phyloP scores from a whole-genome alignment of 2,329 filamentous ascomycete species.

The Aspergillus calidoustus region DNA sequence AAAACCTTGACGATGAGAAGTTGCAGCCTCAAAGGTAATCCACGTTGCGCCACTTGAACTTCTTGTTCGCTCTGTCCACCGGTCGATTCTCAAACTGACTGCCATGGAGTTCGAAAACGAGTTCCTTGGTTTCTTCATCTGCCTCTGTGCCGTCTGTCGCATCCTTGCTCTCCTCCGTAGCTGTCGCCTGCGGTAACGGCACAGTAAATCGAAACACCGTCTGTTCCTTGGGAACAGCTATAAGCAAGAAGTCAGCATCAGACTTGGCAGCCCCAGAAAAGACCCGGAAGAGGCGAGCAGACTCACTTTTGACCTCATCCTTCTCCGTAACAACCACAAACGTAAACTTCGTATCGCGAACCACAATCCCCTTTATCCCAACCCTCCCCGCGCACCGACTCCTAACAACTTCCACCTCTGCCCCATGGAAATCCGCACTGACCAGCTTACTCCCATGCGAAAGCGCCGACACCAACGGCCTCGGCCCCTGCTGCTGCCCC shows the following conservation, averaged over 20 bases:
- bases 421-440: conserved; percentile 90
- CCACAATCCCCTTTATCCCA: conserved; percentile 81
- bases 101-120: conserved; percentile 85
- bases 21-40: conserved; percentile 65
- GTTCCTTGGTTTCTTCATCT: conserved; percentile 41
- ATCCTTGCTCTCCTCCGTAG: conserved; percentile 17
- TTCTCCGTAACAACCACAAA: conserved; percentile 80
- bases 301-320: conserved; percentile 70
- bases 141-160: conserved; percentile 23
- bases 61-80: conserved; percentile 83
- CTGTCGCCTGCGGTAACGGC: conserved; percentile 46
- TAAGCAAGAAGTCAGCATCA: conserved; percentile 2
- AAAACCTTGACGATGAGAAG: not conserved
- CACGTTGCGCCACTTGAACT: conserved; percentile 85
- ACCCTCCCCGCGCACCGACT: conserved; percentile 82
- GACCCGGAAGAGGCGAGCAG: not conserved
- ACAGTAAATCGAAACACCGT: conserved; percentile 82
- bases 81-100: conserved; percentile 84
- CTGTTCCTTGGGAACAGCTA: conserved; percentile 83
- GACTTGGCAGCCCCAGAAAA: not conserved
- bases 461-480: conserved; percentile 59
- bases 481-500: not conserved
- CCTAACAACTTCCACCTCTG: conserved; percentile 78
- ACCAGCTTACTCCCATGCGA: conserved; percentile 65
- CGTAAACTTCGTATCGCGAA: conserved; percentile 83